Evolutionary conservation across 768 basidiomycete genomes (phyloP).

Genomic region (Asterophora parasitica): DNA sequence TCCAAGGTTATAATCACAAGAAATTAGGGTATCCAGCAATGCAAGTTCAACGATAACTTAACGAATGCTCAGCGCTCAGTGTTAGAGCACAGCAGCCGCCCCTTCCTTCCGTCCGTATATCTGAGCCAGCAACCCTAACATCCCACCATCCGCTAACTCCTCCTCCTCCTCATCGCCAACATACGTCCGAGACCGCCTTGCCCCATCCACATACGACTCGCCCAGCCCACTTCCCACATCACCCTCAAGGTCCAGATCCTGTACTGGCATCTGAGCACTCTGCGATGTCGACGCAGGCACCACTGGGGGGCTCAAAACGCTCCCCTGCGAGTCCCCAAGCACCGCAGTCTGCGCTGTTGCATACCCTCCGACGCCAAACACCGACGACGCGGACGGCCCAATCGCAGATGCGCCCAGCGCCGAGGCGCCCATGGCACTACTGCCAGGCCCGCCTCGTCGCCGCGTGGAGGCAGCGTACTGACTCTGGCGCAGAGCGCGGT

Average conservation of each 20-base stretch:
- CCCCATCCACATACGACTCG: constrained; percentile 74
- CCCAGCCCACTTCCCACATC: constrained; percentile 61
- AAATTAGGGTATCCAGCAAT: constrained; percentile 12
- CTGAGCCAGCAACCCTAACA: constrained; percentile 80
- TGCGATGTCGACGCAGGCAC: constrained; percentile 4
- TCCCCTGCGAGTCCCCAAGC: constrained; percentile 73
- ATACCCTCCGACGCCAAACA: constrained; percentile 37
- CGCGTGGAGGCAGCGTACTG: constrained; percentile 50
- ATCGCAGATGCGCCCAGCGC: constrained; percentile 29
- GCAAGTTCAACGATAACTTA: not conserved
- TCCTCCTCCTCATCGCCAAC: constrained; percentile 54
- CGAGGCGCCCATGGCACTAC: constrained; percentile 46
- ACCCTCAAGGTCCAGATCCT: constrained; percentile 46
- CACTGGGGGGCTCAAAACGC: constrained; percentile 23
- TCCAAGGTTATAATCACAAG: constrained; percentile 1
- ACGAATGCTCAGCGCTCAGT: not conserved
- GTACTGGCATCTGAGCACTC: constrained; percentile 30
- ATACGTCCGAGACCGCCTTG: constrained; percentile 35
- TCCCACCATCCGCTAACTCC: constrained; percentile 75
- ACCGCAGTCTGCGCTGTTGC: constrained; percentile 66
- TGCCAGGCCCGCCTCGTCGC: constrained; percentile 38
- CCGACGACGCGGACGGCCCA: constrained; percentile 34
- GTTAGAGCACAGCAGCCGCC: constrained; percentile 41
- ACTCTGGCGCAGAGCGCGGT: constrained; percentile 68
- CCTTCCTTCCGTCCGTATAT: constrained; percentile 69